A percentile compares a stretch with the other conserved stretches of the same genome.
These are phyloP conservation scores for Lithospermum erythrorhizon DNA, from an alignment of 257 asterid genomes.

Conservation along the genomic window DNA sequence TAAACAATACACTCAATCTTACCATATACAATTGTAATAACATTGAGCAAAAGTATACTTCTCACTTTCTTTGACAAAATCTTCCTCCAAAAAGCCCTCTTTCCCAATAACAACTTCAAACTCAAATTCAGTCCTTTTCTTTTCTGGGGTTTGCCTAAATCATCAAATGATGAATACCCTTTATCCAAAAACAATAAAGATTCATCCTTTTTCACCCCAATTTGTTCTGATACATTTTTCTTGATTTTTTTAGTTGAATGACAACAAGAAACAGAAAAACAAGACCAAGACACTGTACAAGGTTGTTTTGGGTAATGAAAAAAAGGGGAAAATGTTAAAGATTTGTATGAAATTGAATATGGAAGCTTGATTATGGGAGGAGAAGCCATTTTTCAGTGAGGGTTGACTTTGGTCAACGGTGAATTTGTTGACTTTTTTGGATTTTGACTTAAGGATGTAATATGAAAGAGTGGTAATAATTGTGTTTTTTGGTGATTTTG, in stretches of 20 bases:
- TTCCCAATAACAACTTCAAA: slow-evolving; percentile 30
- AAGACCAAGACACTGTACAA: too few species aligned
- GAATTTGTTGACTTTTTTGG: too few species aligned
- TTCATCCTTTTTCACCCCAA: neutral
- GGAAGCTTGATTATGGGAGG: neutral
- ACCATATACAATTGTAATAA: slow-evolving; percentile 60
- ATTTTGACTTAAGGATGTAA: too few species aligned
- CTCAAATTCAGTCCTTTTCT: slow-evolving; percentile 9
- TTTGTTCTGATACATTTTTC: neutral
- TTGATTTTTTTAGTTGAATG: neutral
- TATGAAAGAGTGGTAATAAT: too few species aligned
- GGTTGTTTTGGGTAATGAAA: neutral
- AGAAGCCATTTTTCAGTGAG: too few species aligned
- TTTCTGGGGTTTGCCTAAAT: neutral
- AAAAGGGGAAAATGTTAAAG: neutral
- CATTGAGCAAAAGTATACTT: slow-evolving; percentile 63
- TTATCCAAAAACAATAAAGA: neutral
- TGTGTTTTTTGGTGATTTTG: neutral
- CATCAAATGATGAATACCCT: neutral
- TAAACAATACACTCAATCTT: neutral
- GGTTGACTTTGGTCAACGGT: too few species aligned
- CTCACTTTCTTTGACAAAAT: slow-evolving; percentile 39
- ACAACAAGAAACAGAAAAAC: neutral
- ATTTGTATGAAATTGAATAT: neutral
- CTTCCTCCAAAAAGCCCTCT: slow-evolving; percentile 43